Conservation (phyloP, 2,329 filamentous ascomycete species). For the Elsinoe batatas region DNA sequence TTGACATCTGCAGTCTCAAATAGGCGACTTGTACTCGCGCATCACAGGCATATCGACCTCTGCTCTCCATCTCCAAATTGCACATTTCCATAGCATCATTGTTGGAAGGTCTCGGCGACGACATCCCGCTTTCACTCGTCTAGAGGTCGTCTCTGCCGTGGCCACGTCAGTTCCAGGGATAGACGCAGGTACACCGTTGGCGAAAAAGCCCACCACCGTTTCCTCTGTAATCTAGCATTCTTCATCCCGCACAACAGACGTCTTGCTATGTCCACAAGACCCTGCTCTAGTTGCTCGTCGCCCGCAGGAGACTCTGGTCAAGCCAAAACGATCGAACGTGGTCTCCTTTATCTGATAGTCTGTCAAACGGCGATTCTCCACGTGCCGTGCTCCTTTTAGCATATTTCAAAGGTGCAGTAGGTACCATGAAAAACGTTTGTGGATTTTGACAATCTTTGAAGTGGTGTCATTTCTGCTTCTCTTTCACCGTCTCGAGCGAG, state of each 20-base stretch:
- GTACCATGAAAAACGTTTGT: neutral
- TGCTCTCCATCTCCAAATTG: neutral
- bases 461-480: conserved; percentile 9
- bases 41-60: neutral
- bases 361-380: conserved; percentile 5
- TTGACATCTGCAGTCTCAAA: neutral
- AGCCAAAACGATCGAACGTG: conserved; percentile 1
- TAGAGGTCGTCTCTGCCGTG: neutral
- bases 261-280: neutral
- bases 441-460: neutral
- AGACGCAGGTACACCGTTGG: conserved; percentile 10
- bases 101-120: too few relatives aligned
- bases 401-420: neutral
- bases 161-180: conserved; percentile 4
- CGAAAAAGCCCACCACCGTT: conserved; percentile 2
- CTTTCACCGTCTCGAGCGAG: conserved; percentile 5
- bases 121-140: neutral
- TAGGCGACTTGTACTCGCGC: neutral
- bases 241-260: neutral
- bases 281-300: neutral
- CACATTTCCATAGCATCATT: too few relatives aligned
- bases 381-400: neutral
- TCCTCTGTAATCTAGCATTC: conserved; percentile 7
- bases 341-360: conserved; percentile 8
- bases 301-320: neutral